A percentile compares a stretch with the other conserved stretches of the same genome.
These are phyloP conservation scores for Lichtheimia ramosa DNA, from an alignment of 371 early-diverging fungal species.

Conservation along the genomic window DNA sequence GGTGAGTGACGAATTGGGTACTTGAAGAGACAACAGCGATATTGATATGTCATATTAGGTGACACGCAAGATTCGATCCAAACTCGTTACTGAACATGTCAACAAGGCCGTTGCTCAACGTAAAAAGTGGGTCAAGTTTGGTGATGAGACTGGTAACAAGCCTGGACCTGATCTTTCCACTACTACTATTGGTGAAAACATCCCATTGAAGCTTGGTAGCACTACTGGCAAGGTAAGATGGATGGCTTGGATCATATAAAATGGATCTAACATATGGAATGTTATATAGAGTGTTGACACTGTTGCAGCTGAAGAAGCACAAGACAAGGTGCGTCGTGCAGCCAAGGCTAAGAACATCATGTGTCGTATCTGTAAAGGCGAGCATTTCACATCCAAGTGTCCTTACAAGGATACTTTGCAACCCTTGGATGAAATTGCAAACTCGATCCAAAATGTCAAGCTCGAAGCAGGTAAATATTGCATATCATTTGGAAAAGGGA, in stretches of 20 bases:
- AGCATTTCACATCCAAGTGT: conserved; percentile 95
- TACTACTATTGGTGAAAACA: conserved; percentile 88
- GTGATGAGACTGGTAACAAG: conserved; percentile 69
- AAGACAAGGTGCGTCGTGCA: conserved; percentile 39
- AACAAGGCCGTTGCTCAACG: conserved; percentile 90
- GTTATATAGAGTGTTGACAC: conserved; percentile 27
- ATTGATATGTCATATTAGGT: conserved; percentile 37
- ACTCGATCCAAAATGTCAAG: conserved; percentile 46
- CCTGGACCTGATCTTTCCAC: conserved; percentile 89
- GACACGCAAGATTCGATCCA: conserved; percentile 80
- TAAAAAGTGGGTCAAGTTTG: conserved; percentile 88
- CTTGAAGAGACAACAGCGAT: not conserved
- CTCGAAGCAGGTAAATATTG: conserved; percentile 21
- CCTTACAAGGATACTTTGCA: conserved; percentile 95
- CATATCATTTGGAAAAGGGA: not conserved
- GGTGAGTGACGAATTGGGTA: conserved; percentile 33
- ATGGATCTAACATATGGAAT: not conserved
- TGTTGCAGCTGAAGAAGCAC: conserved; percentile 60
- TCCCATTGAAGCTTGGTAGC: conserved; percentile 82
- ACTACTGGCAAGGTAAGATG: conserved; percentile 47
- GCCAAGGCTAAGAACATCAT: conserved; percentile 81
- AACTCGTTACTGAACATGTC: conserved; percentile 78
- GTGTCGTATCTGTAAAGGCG: conserved; percentile 96
- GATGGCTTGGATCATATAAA: not conserved
- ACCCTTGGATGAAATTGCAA: conserved; percentile 64